Percentiles rank a stretch among this genome's conserved stretches.
Evolutionary conservation across 176 grass and related monocot genomes (phyloP).

Genomic region (bread wheat (Triticum aestivum)): IWGSC_CS_RefSeq_v2.1 NC_057801.1:826513472-826513971

Average conservation of each 20-base stretch:
- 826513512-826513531: not conserved
- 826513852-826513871: constrained; percentile 72
- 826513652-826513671: not conserved
- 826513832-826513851: constrained; percentile 95
- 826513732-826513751: constrained; percentile 42
- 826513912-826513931: constrained; percentile 92
- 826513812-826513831: constrained; percentile 94
- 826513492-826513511: not conserved
- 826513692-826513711: not conserved
- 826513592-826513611: constrained; percentile 5
- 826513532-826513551: not conserved
- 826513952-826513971: constrained; percentile 9
- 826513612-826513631: not conserved
- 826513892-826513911: constrained; percentile 92
- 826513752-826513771: constrained; percentile 98
- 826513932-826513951: constrained; percentile 30
- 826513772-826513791: constrained; percentile 95
- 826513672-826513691: not conserved
- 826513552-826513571: not conserved
- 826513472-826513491: not conserved
- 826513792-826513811: constrained; percentile 83
- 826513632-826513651: not conserved
- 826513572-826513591: not conserved
- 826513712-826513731: constrained; percentile 20
- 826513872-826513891: constrained; percentile 91